Percentiles rank a stretch among this genome's conserved stretches.
These are phyloP conservation scores for Aphanomyces cochlioides DNA, from an alignment of 352 stramenopile genomes.

Conservation along the genomic window DNA sequence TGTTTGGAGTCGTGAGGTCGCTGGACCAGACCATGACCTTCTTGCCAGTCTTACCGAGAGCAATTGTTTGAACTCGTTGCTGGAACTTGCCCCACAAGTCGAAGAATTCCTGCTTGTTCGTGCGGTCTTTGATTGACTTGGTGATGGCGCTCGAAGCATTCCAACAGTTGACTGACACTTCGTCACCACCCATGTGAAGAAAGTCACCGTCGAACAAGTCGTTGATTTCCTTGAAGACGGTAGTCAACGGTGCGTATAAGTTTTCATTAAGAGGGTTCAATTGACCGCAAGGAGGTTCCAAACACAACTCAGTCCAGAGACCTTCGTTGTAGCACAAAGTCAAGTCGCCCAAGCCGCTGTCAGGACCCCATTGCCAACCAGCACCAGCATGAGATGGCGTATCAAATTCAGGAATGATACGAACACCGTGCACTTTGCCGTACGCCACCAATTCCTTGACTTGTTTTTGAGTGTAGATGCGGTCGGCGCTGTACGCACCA, in stretches of 20 bases:
- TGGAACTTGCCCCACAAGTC: conserved; percentile 22
- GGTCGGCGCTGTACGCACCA: conserved; percentile 25
- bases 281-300: conserved; percentile 27
- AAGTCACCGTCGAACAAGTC: conserved; percentile 26
- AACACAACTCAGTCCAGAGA: conserved; percentile 10
- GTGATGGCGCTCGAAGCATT: conserved; percentile 4
- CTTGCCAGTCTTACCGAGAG: not conserved
- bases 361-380: conserved; percentile 28
- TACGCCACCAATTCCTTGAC: conserved; percentile 35
- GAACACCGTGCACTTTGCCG: conserved; percentile 33
- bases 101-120: conserved; percentile 7
- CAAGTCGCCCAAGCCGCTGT: conserved; percentile 20
- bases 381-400: conserved; percentile 30
- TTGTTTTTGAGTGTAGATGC: conserved; percentile 33
- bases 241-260: conserved; percentile 22
- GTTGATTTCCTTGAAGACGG: conserved; percentile 30
- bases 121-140: conserved; percentile 9
- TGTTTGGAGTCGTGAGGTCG: conserved; percentile 13
- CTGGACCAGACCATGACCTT: conserved; percentile 19
- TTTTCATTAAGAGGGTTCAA: conserved; percentile 33
- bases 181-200: conserved; percentile 32
- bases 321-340: conserved; percentile 14
- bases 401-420: conserved; percentile 36
- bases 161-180: conserved; percentile 31
- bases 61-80: not conserved